phyloP scores from a whole-genome alignment of 2,329 filamentous ascomycete species.

The Alternaria dauci region DNA sequence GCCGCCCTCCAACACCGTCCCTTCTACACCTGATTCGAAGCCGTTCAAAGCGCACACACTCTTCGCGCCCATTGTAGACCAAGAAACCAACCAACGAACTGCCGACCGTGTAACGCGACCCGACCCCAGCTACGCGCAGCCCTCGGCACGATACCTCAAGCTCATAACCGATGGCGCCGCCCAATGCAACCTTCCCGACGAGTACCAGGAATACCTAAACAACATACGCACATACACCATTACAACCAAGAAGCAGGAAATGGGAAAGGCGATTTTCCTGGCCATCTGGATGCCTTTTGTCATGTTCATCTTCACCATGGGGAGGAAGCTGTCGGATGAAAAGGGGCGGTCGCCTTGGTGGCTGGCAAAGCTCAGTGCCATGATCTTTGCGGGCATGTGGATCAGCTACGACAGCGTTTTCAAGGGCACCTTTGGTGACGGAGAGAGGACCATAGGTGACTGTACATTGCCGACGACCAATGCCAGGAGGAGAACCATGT shows the following conservation, averaged over 20 bases:
- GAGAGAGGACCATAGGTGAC: slow-evolving; percentile 69
- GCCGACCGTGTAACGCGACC: slow-evolving; percentile 65
- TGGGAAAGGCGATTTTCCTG: slow-evolving; percentile 72
- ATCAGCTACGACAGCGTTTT: slow-evolving; percentile 69
- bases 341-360: slow-evolving; percentile 74
- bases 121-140: slow-evolving; percentile 77
- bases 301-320: slow-evolving; percentile 60
- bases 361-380: slow-evolving; percentile 63
- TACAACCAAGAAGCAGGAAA: slow-evolving; percentile 70
- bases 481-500: neutral
- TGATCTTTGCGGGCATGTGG: slow-evolving; percentile 69
- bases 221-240: slow-evolving; percentile 73
- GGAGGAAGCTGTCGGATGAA: slow-evolving; percentile 66
- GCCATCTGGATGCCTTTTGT: slow-evolving; percentile 67
- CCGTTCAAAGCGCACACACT: slow-evolving; percentile 88
- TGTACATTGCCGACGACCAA: slow-evolving; percentile 16
- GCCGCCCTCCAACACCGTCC: slow-evolving; percentile 65
- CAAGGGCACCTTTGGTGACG: slow-evolving; percentile 80
- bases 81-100: slow-evolving; percentile 31
- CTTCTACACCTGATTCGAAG: slow-evolving; percentile 66
- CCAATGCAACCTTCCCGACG: slow-evolving; percentile 80
- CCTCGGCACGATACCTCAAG: slow-evolving; percentile 83
- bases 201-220: slow-evolving; percentile 78
- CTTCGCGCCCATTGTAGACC: slow-evolving; percentile 65
- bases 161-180: slow-evolving; percentile 79